Evolutionary conservation across 371 early-diverging fungal genomes (phyloP), one percentile per base, ranked within the genome.

Genomic region (Nematocida sp.): DNA sequence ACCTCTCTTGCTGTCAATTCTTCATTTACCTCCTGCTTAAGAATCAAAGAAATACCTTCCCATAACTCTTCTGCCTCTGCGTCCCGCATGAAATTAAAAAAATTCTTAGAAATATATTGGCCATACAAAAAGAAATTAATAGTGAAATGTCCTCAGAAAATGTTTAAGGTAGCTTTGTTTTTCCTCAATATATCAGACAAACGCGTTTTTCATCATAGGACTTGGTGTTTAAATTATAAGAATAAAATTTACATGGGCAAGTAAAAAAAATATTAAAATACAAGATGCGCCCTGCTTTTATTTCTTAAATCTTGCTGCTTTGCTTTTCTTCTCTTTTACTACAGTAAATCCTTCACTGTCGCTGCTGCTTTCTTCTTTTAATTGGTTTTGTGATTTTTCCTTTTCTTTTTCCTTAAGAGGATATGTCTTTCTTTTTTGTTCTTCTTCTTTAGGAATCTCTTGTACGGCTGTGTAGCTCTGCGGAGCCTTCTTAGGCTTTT

Each of bases 81-180:
- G 7, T 26, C 60, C 28, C 16, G 20, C 16, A 28, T 13, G 5
- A 36, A 13, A 9, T 45, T 18, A 32, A 50, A 30, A 47, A 49
- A 47, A 64, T 39, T 64, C 20, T 30, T 30, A 64, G 33, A 47
- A 47, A 49, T 25, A 7, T 33, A 23, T 28, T 33, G 39, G 36
- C 59, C 30, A 20, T 16, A 9, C 11, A 16, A 23, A 5, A 63
- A 63, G 63, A 9, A 47, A 9, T 71, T 71, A 71, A 49, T 5
- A 28, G 2, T 4, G 45, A 63, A 71, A 4, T 61, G 60, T 60
- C 75, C 47, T n/a, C n/a, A 42, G 59, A 48, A 71, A 32, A 42
- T 71, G 35, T 38, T 61, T 71, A 64, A 71, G 75, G 75, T 71
- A 71, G 75, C 75, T 45, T 71, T 71, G 60, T 59, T 71, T 71